phyloP scores from a whole-genome alignment of 148 eudicot genomes.

The Nepenthes mirabilis region DNA sequence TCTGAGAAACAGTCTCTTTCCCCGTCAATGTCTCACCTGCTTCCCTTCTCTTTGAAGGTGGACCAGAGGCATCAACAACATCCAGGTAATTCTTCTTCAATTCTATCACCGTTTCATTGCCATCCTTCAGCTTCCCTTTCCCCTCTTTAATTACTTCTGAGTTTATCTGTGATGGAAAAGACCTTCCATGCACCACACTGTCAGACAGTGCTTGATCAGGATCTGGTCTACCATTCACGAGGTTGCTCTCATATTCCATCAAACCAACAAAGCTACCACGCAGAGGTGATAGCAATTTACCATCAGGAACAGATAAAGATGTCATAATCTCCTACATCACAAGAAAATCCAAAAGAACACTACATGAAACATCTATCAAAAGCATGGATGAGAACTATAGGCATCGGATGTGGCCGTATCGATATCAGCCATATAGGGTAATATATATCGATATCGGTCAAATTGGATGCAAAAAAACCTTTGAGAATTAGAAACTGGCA shows the following conservation, averaged over 20 bases:
- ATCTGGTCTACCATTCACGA: constrained; percentile 6
- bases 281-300: constrained; percentile 24
- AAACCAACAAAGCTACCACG: constrained; percentile 18
- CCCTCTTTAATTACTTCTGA: constrained; percentile 11
- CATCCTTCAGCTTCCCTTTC: constrained; percentile 11
- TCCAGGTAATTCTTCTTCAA: constrained; percentile 9
- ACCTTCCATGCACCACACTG: constrained; percentile 2
- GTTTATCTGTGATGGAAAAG: constrained; percentile 8
- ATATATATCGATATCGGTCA: too few relatives aligned
- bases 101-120: constrained; percentile 8
- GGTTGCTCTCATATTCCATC: constrained; percentile 7
- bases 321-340: constrained; percentile 29
- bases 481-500: too few relatives aligned
- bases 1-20: constrained; percentile 7
- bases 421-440: too few relatives aligned
- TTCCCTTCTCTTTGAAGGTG: constrained; percentile 11
- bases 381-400: not conserved
- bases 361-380: not conserved
- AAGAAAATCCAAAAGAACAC: constrained; percentile 6
- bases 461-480: too few relatives aligned
- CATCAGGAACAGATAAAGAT: constrained; percentile 13
- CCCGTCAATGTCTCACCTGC: constrained; percentile 5
- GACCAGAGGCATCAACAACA: constrained; percentile 7
- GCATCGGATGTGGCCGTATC: too few relatives aligned
- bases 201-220: constrained; percentile 2